Percentiles rank a stretch among this genome's conserved stretches.
phyloP scores from a whole-genome alignment of 1,284 basidiomycete species.

The Apiotrichum brassicae region DNA sequence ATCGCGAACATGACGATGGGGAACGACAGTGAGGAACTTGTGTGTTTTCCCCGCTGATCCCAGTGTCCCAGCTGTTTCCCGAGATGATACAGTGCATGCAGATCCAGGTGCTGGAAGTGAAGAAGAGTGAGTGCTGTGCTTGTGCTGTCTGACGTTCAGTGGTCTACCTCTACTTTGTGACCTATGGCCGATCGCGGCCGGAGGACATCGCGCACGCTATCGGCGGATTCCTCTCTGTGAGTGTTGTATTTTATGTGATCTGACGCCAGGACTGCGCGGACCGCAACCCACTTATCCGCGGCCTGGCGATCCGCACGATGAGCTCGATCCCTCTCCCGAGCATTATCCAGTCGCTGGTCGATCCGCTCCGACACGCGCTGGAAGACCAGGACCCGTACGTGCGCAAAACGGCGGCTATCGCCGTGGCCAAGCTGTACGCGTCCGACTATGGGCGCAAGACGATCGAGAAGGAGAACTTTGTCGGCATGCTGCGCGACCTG shows the following conservation, averaged over 20 bases:
- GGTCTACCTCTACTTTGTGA: conserved; percentile 96
- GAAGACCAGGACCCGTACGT: conserved; percentile 95
- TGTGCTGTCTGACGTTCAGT: conserved; percentile 52
- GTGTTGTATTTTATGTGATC: conserved; percentile 22
- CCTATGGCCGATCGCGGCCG: conserved; percentile 94
- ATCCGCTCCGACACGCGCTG: conserved; percentile 87
- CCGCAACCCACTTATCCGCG: conserved; percentile 90
- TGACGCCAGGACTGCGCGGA: conserved; percentile 70
- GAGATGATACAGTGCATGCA: conserved; percentile 96
- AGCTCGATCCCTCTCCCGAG: conserved; percentile 91
- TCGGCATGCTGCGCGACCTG: conserved; percentile 65
- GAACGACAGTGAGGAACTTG: conserved; percentile 96
- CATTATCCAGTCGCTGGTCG: conserved; percentile 93
- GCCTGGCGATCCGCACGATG: conserved; percentile 96
- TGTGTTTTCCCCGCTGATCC: conserved; percentile 34
- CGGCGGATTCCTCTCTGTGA: conserved; percentile 77
- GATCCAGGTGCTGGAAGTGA: conserved; percentile 75
- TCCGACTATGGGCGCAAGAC: conserved; percentile 73
- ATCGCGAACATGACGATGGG: conserved; percentile 96
- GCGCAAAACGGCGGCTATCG: conserved; percentile 90
- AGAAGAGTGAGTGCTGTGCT: conserved; percentile 70
- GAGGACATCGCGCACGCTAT: conserved; percentile 94
- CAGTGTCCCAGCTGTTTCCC: conserved; percentile 94
- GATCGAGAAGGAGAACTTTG: conserved; percentile 87
- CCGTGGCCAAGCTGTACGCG: conserved; percentile 91